Evolutionary conservation across 2,329 filamentous ascomycete genomes (phyloP).

Genomic region (Xylariaceae sp.): DNA sequence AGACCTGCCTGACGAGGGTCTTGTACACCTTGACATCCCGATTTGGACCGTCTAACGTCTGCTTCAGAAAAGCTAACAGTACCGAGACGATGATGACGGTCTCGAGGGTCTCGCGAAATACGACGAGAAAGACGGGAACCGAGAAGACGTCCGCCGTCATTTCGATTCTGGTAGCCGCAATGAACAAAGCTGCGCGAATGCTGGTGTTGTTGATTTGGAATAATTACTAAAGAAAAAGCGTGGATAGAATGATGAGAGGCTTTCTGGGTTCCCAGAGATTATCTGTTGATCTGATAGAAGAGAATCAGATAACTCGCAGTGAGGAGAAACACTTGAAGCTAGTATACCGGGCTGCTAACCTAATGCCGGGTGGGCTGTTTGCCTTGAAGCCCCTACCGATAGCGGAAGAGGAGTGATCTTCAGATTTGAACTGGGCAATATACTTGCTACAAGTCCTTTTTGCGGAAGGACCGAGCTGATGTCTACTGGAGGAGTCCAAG

Average conservation of each 20-base stretch:
- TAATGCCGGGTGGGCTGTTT: too few relatives aligned
- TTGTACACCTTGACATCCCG: slow-evolving; percentile 62
- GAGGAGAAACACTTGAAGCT: too few relatives aligned
- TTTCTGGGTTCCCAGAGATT: slow-evolving; percentile 6
- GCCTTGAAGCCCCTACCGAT: background rate
- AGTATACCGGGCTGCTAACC: too few relatives aligned
- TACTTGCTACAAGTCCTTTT: too few relatives aligned
- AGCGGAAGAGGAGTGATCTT: background rate
- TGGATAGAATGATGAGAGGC: background rate
- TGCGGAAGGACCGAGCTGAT: too few relatives aligned
- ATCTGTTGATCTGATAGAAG: slow-evolving; percentile 21
- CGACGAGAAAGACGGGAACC: slow-evolving; percentile 71
- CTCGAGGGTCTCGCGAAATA: slow-evolving; percentile 82
- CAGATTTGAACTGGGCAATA: too few relatives aligned
- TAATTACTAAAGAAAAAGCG: slow-evolving; percentile 1
- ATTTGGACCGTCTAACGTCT: slow-evolving; percentile 64
- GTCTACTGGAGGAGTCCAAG: too few relatives aligned
- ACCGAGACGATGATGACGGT: slow-evolving; percentile 82
- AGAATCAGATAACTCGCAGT: slow-evolving; percentile 2
- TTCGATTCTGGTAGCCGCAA: slow-evolving; percentile 2
- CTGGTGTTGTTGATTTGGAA: background rate
- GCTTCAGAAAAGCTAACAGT: slow-evolving; percentile 80
- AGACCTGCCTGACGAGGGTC: slow-evolving; percentile 59
- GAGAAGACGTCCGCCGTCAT: slow-evolving; percentile 26
- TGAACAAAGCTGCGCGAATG: background rate